Evolutionary conservation across 495 filamentous ascomycete genomes (phyloP), one percentile per base, ranked within the genome.

Genomic region (Penicillium daleae): DNA sequence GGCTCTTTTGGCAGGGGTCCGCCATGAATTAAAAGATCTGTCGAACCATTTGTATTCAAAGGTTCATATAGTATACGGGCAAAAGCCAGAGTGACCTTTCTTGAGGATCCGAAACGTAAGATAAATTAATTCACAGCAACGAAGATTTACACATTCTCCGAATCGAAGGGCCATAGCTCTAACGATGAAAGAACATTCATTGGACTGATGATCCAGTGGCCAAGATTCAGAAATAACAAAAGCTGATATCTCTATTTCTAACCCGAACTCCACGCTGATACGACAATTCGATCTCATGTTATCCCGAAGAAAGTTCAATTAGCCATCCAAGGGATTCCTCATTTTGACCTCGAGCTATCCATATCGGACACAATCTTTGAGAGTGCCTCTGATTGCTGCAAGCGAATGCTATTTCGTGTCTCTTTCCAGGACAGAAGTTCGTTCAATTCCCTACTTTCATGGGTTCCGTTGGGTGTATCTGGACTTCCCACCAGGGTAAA

Each of bases 11-110:
- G 81, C 78, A 10, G 74, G 83, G 15, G 77, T 86, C 4, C 77
- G 82, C 40, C 77, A 76, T n/a, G 85, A 83, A 46, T 58, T 89
- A 35, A 70, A 77, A 44, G 81, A 87, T 63, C 68, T 74, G 5
- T 75, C 67, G 6, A 69, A 82, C 17, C 85, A 89, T 70, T 37
- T 79, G 33, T 80, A 79, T 57, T 68, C 76, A 4, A 68, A 69
- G 26, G 67, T 76, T 33, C 64, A 76, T 39, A 67, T 77, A 19
- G 67, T 80, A 24, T 79, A 77, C 50, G 78, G 78, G 6, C 78
- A 79, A 69, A 74, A 63, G 58, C 74, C 76, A 12, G 31, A 37
- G 29, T 67, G 32, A 68, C 26, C 15, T 13, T 37, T 12, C 33
- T 21, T n/a, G 22, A 27, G 4, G 27, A 2, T 49, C n/a, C 42